phyloP scores from a whole-genome alignment of 495 filamentous ascomycete genomes.

The Durotheca rogersii region DNA sequence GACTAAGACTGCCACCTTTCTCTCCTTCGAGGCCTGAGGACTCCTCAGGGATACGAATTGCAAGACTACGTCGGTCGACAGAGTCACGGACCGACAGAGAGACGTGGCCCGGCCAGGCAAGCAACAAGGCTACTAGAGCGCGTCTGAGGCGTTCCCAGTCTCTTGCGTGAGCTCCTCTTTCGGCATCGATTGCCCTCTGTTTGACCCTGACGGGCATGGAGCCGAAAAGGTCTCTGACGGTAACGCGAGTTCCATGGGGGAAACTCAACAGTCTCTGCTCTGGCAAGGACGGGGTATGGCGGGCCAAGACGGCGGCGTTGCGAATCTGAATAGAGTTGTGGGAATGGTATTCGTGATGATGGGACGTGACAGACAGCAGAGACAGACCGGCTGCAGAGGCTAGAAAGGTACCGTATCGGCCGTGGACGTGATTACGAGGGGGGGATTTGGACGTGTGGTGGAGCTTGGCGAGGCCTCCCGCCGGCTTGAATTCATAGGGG shows the following conservation, averaged over 20 bases:
- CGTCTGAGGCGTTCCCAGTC: slow-evolving; percentile 70
- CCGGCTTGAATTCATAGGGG: slow-evolving; percentile 66
- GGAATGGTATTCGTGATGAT: slow-evolving; percentile 59
- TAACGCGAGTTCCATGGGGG: slow-evolving; percentile 74
- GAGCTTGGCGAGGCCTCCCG: slow-evolving; percentile 71
- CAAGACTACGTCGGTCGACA: slow-evolving; percentile 16
- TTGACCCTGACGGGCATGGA: slow-evolving; percentile 97
- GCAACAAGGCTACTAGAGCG: slow-evolving; percentile 59
- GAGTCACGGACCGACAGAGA: slow-evolving; percentile 48
- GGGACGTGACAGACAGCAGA: slow-evolving; percentile 76
- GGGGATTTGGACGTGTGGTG: slow-evolving; percentile 82
- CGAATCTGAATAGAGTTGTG: slow-evolving; percentile 73
- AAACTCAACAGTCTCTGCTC: slow-evolving; percentile 58
- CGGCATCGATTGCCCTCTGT: slow-evolving; percentile 63
- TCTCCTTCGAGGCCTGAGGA: not conserved
- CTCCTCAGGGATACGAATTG: slow-evolving; percentile 20
- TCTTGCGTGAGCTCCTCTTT: slow-evolving; percentile 47
- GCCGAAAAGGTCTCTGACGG: slow-evolving; percentile 85
- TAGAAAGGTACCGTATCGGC: slow-evolving; percentile 72
- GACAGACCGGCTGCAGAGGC: slow-evolving; percentile 76
- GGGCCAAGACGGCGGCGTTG: slow-evolving; percentile 65
- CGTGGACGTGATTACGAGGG: slow-evolving; percentile 52
- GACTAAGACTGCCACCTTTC: slow-evolving; percentile 16
- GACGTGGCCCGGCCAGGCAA: slow-evolving; percentile 60
- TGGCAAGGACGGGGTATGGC: slow-evolving; percentile 63